A percentile compares a stretch with the other conserved stretches of the same genome.
Conservation (phyloP, 768 basidiomycete genomes). For the Tephrocybe sp. region DNA sequence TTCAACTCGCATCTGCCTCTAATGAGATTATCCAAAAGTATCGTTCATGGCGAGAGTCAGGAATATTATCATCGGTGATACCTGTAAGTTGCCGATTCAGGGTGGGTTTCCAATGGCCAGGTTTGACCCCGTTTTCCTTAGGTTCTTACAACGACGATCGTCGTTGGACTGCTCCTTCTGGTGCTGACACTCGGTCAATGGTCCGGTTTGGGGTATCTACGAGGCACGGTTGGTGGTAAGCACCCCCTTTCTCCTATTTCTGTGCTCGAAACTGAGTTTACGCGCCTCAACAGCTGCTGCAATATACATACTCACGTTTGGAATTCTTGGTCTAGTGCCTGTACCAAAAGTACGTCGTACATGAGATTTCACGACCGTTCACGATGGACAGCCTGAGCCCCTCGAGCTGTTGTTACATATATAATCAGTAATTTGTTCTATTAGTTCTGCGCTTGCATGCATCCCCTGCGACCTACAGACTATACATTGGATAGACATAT, state of each 20-base stretch:
- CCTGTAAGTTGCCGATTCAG: constrained; percentile 39
- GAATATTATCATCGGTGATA: constrained; percentile 65
- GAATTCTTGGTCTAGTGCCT: constrained; percentile 73
- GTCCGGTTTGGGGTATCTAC: constrained; percentile 62
- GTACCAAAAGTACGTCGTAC: constrained; percentile 49
- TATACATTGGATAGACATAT: constrained; percentile 1
- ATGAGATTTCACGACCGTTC: constrained; percentile 9
- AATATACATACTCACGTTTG: constrained; percentile 68
- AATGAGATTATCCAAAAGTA: constrained; percentile 43
- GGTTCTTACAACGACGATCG: constrained; percentile 66
- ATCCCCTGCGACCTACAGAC: constrained; percentile 1
- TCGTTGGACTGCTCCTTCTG: constrained; percentile 67
- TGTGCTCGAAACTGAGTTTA: background rate
- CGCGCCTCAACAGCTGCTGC: constrained; percentile 51
- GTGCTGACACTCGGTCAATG: constrained; percentile 65
- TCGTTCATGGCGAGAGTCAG: constrained; percentile 71
- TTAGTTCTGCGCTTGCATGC: background rate
- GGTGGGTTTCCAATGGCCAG: background rate
- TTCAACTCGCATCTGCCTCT: background rate
- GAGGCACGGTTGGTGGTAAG: constrained; percentile 65
- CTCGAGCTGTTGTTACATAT: constrained; percentile 4
- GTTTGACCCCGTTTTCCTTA: constrained; percentile 16
- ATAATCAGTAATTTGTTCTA: constrained; percentile 5
- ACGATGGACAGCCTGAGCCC: constrained; percentile 1
- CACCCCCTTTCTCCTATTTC: constrained; percentile 6